Evolutionary conservation across 1,139 yeast genomes (phyloP).

Genomic region (Kodamaea arcana): DNA sequence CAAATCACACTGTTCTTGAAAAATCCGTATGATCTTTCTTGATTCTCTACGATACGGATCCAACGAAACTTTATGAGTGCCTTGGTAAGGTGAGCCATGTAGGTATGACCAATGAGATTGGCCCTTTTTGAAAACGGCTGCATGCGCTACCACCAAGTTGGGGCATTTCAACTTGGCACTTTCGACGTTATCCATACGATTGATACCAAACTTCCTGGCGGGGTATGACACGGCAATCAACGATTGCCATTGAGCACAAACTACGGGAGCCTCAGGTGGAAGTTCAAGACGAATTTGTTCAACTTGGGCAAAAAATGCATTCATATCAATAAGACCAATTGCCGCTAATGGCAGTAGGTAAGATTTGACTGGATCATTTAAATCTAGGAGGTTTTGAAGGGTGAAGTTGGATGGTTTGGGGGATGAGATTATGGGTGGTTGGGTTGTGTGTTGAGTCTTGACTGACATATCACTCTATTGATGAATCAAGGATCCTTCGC

Average conservation of each 20-base stretch:
- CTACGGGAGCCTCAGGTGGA: conserved; percentile 71
- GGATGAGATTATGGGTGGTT: too few relatives aligned
- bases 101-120: conserved; percentile 75
- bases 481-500: too few relatives aligned
- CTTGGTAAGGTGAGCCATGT: conserved; percentile 39
- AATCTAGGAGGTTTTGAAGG: conserved; percentile 42
- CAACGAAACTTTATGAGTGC: conserved; percentile 72
- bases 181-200: conserved; percentile 68
- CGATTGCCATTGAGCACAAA: conserved; percentile 90
- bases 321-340: conserved; percentile 82
- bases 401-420: conserved; percentile 15
- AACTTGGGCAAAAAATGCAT: conserved; percentile 94
- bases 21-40: conserved; percentile 66
- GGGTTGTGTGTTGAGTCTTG: too few relatives aligned
- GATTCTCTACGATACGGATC: conserved; percentile 91
- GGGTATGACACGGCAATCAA: conserved; percentile 89
- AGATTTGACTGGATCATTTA: conserved; percentile 44
- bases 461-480: too few relatives aligned
- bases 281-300: conserved; percentile 75
- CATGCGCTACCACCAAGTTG: conserved; percentile 72
- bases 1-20: conserved; percentile 51
- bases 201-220: conserved; percentile 78
- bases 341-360: conserved; percentile 71
- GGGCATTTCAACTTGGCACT: conserved; percentile 77
- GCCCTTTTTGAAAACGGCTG: conserved; percentile 90